phyloP scores from a whole-genome alignment of 345 rosid genomes.

The Boechera divaricarpa region DNA sequence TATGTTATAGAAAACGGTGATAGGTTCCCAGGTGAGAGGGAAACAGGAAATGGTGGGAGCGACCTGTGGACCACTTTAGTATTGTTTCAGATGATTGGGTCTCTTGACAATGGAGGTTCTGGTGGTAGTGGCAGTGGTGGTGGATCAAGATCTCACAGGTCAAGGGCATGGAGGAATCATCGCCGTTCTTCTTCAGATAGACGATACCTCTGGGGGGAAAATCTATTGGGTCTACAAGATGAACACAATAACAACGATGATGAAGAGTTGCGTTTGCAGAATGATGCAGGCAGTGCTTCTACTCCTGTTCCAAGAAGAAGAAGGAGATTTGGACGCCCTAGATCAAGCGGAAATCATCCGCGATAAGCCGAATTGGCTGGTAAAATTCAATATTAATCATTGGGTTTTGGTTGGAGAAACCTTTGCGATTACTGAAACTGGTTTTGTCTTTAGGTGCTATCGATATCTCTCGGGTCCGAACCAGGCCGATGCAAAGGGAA shows the following conservation, averaged over 20 bases:
- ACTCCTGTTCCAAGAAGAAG: slow-evolving; percentile 72
- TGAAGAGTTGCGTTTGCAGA: slow-evolving; percentile 55
- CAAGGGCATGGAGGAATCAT: slow-evolving; percentile 81
- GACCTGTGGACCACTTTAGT: slow-evolving; percentile 73
- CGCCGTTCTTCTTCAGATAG: slow-evolving; percentile 71
- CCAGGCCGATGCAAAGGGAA: slow-evolving; percentile 42
- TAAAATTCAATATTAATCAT: slow-evolving; percentile 44
- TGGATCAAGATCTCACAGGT: slow-evolving; percentile 64
- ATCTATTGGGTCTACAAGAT: slow-evolving; percentile 78
- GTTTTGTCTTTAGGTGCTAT: slow-evolving; percentile 47
- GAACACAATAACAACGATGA: slow-evolving; percentile 57
- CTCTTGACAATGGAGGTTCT: slow-evolving; percentile 55
- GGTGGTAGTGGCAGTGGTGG: slow-evolving; percentile 50
- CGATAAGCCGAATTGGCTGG: slow-evolving; percentile 50
- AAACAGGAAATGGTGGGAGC: slow-evolving; percentile 50
- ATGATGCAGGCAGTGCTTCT: slow-evolving; percentile 58
- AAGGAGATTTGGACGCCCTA: slow-evolving; percentile 66
- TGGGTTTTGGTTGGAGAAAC: slow-evolving; percentile 36
- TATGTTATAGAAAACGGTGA: slow-evolving; percentile 90
- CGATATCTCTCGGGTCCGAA: slow-evolving; percentile 41
- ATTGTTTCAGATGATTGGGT: slow-evolving; percentile 84
- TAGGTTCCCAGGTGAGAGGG: slow-evolving; percentile 67
- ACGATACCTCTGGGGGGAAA: slow-evolving; percentile 89
- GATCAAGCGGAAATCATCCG: slow-evolving; percentile 69
- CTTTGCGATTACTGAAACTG: slow-evolving; percentile 35